A percentile compares a stretch with the other conserved stretches of the same genome.
Evolutionary conservation across 441 rosid species (phyloP).

Genomic region (Breynia disticha): DNA sequence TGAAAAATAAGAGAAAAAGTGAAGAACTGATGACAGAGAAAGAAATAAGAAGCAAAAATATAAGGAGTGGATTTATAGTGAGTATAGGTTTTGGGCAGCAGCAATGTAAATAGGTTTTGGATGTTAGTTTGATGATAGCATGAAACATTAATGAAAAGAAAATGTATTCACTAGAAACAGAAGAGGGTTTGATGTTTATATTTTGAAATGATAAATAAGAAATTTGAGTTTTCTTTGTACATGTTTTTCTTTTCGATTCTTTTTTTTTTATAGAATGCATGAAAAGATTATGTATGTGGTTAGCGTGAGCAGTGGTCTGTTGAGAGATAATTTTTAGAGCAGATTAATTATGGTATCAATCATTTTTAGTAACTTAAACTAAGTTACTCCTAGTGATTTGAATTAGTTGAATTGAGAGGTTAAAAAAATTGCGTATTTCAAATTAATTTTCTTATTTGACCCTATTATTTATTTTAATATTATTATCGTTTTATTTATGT

Average conservation of each 20-base stretch:
- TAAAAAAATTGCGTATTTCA: no score
- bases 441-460: no score
- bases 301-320: no score
- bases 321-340: no score
- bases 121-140: background rate
- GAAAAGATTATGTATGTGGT: no score
- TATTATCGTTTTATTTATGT: no score
- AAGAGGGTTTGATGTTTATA: background rate
- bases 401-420: no score
- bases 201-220: background rate
- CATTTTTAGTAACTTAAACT: no score
- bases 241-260: background rate
- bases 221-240: background rate
- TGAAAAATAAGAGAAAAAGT: conserved; percentile 5
- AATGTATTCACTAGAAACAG: conserved; percentile 10
- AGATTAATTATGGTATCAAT: no score
- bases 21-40: conserved; percentile 7
- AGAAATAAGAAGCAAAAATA: conserved; percentile 11
- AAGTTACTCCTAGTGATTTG: no score
- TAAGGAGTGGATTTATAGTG: conserved; percentile 8
- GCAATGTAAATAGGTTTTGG: conserved; percentile 23
- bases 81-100: conserved; percentile 21
- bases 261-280: no score
- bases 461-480: no score
- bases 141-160: conserved; percentile 1